Percentiles rank a stretch among this genome's conserved stretches.
Conservation (phyloP, 2,329 filamentous ascomycete species). For the Clonostachys rhizophaga region DNA sequence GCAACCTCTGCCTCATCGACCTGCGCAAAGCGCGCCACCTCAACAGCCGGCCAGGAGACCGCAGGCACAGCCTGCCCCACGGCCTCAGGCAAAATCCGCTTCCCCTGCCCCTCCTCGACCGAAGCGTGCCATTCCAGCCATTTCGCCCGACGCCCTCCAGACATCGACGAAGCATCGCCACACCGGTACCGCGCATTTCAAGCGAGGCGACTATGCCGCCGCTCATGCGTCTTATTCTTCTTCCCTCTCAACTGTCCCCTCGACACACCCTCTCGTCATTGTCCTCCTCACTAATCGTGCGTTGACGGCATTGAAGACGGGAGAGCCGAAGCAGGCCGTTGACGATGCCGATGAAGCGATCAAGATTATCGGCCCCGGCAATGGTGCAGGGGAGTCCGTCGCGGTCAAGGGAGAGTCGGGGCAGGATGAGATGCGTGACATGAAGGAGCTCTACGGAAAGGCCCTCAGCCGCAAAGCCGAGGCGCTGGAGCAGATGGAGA, state of each 20-base stretch:
- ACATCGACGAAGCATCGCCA: slow-evolving; percentile 74
- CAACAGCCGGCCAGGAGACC: slow-evolving; percentile 22
- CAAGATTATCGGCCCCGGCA: slow-evolving; percentile 70
- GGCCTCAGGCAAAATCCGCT: slow-evolving; percentile 10
- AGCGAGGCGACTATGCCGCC: slow-evolving; percentile 84
- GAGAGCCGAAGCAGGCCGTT: slow-evolving; percentile 84
- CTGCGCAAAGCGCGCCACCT: slow-evolving; percentile 31
- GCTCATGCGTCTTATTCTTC: slow-evolving; percentile 80
- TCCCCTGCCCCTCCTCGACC: slow-evolving; percentile 29
- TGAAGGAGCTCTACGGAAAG: slow-evolving; percentile 92
- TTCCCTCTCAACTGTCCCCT: slow-evolving; percentile 70
- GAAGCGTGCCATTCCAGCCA: slow-evolving; percentile 56
- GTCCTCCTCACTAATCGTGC: slow-evolving; percentile 90
- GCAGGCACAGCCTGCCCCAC: slow-evolving; percentile 19
- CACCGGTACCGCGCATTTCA: slow-evolving; percentile 84
- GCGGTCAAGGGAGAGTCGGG: slow-evolving; percentile 55
- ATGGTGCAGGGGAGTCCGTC: slow-evolving; percentile 77
- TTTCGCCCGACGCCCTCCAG: slow-evolving; percentile 66
- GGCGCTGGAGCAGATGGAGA: slow-evolving; percentile 91
- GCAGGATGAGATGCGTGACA: slow-evolving; percentile 67
- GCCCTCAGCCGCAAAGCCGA: slow-evolving; percentile 93
- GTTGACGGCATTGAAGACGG: slow-evolving; percentile 84
- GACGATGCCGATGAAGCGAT: slow-evolving; percentile 79
- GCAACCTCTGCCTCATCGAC: slow-evolving; percentile 26
- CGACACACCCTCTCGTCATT: slow-evolving; percentile 77